Conservation (phyloP, 2,329 filamentous ascomycete species). For the Clonostachys rhizophaga region DNA sequence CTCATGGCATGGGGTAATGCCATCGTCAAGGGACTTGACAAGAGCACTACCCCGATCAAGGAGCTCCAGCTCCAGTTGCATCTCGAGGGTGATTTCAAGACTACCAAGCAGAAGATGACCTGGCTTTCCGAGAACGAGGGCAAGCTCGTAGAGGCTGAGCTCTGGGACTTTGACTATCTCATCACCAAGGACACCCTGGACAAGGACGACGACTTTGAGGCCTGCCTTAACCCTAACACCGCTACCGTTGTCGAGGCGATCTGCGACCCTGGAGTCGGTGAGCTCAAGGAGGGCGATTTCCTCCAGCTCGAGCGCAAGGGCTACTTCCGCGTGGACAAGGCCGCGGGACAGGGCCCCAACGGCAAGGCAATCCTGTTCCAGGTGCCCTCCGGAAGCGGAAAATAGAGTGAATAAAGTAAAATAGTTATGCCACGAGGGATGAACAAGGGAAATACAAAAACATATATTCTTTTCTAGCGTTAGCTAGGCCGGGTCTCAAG, state of each 20-base stretch:
- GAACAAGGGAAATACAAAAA: too few relatives aligned
- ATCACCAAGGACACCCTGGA: slow-evolving; percentile 93
- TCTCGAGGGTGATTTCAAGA: slow-evolving; percentile 88
- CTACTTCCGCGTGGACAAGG: slow-evolving; percentile 80
- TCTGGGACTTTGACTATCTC: slow-evolving; percentile 93
- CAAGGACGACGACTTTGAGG: slow-evolving; percentile 80
- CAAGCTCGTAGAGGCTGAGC: slow-evolving; percentile 73
- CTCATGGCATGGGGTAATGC: slow-evolving; percentile 97
- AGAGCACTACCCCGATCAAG: slow-evolving; percentile 52
- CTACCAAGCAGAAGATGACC: slow-evolving; percentile 93
- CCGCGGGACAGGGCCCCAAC: slow-evolving; percentile 36
- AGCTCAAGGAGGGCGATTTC: slow-evolving; percentile 81
- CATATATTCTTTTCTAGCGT: too few relatives aligned
- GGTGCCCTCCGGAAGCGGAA: slow-evolving; percentile 50
- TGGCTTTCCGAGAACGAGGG: slow-evolving; percentile 81
- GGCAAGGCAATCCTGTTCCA: slow-evolving; percentile 46
- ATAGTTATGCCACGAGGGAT: background rate
- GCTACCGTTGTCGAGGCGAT: slow-evolving; percentile 69
- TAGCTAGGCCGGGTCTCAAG: too few relatives aligned
- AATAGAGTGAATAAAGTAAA: slow-evolving; percentile 1
- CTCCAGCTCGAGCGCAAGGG: slow-evolving; percentile 94
- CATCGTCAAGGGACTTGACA: slow-evolving; percentile 61
- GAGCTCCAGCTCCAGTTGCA: slow-evolving; percentile 80
- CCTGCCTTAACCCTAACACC: slow-evolving; percentile 74
- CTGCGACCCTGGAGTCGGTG: slow-evolving; percentile 75